Conservation (phyloP, 805 yeast genomes). For the Starmerella tilneyi region DNA sequence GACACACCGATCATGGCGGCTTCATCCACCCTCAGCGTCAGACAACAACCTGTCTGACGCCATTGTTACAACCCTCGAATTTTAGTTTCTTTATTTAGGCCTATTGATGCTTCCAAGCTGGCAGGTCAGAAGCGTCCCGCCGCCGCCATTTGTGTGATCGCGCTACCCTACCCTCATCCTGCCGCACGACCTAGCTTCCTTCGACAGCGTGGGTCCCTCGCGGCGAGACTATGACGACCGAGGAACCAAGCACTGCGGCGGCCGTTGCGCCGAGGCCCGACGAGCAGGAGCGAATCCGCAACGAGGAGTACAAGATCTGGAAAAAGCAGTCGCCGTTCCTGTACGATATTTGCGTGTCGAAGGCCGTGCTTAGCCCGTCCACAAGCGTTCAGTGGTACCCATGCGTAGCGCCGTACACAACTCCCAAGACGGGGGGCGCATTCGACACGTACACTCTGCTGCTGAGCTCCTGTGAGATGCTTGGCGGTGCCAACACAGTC, state of each 20-base stretch:
- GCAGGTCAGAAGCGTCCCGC: no score
- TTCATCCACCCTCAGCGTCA: no score
- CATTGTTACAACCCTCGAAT: no score
- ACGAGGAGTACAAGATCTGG: constrained; percentile 46
- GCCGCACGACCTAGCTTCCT: not conserved
- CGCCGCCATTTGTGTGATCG: not conserved
- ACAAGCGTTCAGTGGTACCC: constrained; percentile 55
- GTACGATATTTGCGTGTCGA: constrained; percentile 46
- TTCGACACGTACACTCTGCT: constrained; percentile 40
- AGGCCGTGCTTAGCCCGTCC: constrained; percentile 52
- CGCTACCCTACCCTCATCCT: not conserved
- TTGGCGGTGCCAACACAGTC: constrained; percentile 37
- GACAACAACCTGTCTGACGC: no score
- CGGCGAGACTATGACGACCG: constrained; percentile 6
- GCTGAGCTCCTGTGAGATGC: constrained; percentile 41
- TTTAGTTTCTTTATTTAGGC: no score
- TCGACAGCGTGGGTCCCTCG: not conserved
- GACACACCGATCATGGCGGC: no score
- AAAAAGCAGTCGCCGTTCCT: constrained; percentile 52
- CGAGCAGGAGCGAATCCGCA: constrained; percentile 20
- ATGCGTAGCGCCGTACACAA: constrained; percentile 28
- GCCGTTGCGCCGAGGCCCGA: constrained; percentile 8
- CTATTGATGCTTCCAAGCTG: no score
- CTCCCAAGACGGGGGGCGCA: constrained; percentile 15
- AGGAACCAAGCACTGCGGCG: constrained; percentile 6